A percentile compares a stretch with the other conserved stretches of the same genome.
Evolutionary conservation across 228 moss, liverwort and hornwort species (phyloP).

Genomic region (Sphagnum magellanicum): DNA sequence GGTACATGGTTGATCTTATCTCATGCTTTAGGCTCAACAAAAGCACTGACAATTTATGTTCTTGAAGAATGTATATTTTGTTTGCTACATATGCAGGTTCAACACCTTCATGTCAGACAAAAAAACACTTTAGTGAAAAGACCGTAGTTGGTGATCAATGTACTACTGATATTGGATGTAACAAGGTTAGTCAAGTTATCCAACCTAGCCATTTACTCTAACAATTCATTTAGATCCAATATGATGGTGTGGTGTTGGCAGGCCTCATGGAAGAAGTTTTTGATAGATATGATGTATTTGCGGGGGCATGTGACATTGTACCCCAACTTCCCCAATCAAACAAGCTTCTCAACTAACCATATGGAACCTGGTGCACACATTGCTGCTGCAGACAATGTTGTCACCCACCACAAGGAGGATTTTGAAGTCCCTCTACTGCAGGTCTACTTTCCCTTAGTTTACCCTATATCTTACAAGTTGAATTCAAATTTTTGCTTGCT

Average conservation of each 20-base stretch:
- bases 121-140: too few species aligned
- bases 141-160: too few species aligned
- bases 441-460: background rate
- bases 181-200: too few species aligned
- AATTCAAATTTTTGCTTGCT: too few species aligned
- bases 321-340: slow-evolving; percentile 92
- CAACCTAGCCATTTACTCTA: too few species aligned
- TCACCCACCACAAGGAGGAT: slow-evolving; percentile 66
- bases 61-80: too few species aligned
- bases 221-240: too few species aligned
- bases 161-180: too few species aligned
- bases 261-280: slow-evolving; percentile 97
- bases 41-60: background rate
- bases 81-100: too few species aligned
- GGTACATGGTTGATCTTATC: background rate
- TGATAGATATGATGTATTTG: slow-evolving; percentile 90
- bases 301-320: slow-evolving; percentile 89
- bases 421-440: slow-evolving; percentile 74
- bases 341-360: slow-evolving; percentile 89
- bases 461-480: too few species aligned
- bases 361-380: slow-evolving; percentile 93
- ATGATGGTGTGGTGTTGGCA: slow-evolving; percentile 8
- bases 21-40: background rate
- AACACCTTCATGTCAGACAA: too few species aligned
- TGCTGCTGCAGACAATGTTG: slow-evolving; percentile 54